These are phyloP conservation scores for Castanea sativa DNA, from an alignment of 306 rosid genomes.

Conservation along the genomic window DNA sequence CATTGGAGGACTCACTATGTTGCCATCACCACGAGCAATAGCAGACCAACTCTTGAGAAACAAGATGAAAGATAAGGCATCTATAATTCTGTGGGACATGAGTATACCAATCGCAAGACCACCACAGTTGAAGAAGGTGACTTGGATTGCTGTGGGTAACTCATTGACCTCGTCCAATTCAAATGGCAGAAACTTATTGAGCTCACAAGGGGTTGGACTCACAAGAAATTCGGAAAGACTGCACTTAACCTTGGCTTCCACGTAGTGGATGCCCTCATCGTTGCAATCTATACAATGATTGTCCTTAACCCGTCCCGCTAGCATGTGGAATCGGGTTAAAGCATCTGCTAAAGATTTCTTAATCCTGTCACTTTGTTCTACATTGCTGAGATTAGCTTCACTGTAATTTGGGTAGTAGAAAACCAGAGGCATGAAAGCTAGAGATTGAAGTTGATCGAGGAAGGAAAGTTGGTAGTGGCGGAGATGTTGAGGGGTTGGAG, in stretches of 20 bases:
- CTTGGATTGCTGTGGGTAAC: conserved; percentile 14
- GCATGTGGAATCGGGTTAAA: conserved; percentile 4
- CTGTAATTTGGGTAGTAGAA: too few relatives aligned
- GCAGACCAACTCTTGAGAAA: conserved; percentile 27
- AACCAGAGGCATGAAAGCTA: conserved; percentile 13
- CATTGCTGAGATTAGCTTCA: too few relatives aligned
- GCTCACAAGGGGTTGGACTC: neutral
- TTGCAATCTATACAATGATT: neutral
- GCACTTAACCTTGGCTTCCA: conserved; percentile 2
- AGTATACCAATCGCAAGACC: conserved; percentile 20
- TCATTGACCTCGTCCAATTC: neutral
- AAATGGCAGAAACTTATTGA: conserved; percentile 13
- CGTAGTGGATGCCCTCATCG: neutral
- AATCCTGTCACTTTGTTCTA: neutral
- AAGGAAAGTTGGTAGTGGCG: conserved; percentile 14
- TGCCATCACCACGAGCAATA: conserved; percentile 1
- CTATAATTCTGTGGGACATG: conserved; percentile 29
- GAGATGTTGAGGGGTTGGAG: conserved; percentile 18
- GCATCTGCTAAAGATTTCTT: conserved; percentile 1
- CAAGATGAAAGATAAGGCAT: conserved; percentile 21
- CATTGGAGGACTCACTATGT: neutral
- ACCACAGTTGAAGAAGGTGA: conserved; percentile 26
- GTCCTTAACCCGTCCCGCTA: conserved; percentile 14
- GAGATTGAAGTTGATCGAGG: conserved; percentile 15
- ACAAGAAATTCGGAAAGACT: neutral